Evolutionary conservation across 148 eudicot species (phyloP).

Genomic region (Mesembryanthemum crystallinum): DNA sequence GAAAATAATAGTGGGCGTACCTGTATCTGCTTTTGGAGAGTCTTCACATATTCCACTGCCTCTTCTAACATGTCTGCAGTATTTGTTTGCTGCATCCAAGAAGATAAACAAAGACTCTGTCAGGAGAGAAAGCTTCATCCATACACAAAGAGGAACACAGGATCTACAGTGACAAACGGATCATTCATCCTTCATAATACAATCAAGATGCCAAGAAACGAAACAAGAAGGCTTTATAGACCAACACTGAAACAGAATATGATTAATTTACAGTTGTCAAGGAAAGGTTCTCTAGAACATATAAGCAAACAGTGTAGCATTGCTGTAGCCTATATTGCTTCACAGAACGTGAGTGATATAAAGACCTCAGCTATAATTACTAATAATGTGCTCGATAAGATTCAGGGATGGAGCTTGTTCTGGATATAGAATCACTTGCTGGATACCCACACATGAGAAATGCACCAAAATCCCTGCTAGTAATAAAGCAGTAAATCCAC

Average conservation of each 20-base stretch:
- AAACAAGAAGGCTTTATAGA: no score
- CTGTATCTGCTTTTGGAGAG: constrained; percentile 78
- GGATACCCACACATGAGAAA: neutral
- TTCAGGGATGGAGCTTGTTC: no score
- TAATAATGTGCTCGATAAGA: neutral
- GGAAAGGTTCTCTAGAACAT: no score
- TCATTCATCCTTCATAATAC: neutral
- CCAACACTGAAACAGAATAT: no score
- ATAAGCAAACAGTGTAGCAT: no score
- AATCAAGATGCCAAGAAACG: no score
- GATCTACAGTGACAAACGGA: neutral
- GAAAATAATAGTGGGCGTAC: constrained; percentile 28
- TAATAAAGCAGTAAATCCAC: neutral
- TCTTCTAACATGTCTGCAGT: constrained; percentile 98
- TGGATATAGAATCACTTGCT: neutral
- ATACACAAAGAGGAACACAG: neutral
- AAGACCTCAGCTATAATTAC: neutral
- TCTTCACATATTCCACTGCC: constrained; percentile 92
- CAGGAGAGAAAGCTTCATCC: no score
- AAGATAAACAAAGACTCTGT: no score
- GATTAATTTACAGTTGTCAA: no score
- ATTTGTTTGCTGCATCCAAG: constrained; percentile 81
- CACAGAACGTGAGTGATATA: no score
- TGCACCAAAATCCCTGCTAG: neutral
- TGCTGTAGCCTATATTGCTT: no score